Conservation (phyloP, 2,329 filamentous ascomycete genomes). For the Coniella vitis region DNA sequence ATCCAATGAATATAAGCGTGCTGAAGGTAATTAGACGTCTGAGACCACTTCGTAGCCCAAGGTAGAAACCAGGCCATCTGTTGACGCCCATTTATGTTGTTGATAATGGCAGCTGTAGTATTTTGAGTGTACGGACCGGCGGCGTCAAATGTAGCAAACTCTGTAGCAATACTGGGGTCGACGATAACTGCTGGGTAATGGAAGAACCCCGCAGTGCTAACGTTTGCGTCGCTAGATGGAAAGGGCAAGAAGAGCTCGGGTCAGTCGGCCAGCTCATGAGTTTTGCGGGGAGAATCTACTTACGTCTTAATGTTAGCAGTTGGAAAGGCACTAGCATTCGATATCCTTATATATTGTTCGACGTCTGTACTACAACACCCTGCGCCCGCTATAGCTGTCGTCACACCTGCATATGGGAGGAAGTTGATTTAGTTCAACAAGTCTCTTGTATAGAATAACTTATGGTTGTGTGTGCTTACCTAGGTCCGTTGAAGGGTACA, state of each 20-base stretch:
- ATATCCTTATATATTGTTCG: conserved; percentile 47
- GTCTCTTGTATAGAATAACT: too few species aligned
- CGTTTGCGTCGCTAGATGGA: conserved; percentile 35
- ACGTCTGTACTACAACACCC: conserved; percentile 42
- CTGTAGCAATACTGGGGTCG: conserved; percentile 44
- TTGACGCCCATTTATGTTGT: conserved; percentile 47
- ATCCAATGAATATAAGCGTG: conserved; percentile 58
- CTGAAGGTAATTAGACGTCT: conserved; percentile 51
- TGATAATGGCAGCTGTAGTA: conserved; percentile 52
- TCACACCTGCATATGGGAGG: conserved; percentile 15
- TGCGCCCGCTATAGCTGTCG: conserved; percentile 17
- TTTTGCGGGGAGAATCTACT: too few species aligned
- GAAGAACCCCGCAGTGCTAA: conserved; percentile 46
- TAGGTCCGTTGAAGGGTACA: conserved; percentile 45
- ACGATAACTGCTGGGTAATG: conserved; percentile 52
- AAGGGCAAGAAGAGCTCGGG: too few species aligned
- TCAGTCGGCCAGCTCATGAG: too few species aligned
- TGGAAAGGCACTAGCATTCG: conserved; percentile 44
- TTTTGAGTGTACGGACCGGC: conserved; percentile 30
- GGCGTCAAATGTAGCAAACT: conserved; percentile 47
- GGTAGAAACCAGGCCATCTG: conserved; percentile 57
- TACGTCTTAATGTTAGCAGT: conserved; percentile 44
- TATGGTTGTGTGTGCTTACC: too few species aligned
- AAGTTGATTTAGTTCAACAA: conserved; percentile 21
- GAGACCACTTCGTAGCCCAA: conserved; percentile 37